Percentiles rank a stretch among this genome's conserved stretches.
These are phyloP conservation scores for Claviceps purpurea DNA, from an alignment of 2,329 filamentous ascomycete species.

Conservation along the genomic window DNA sequence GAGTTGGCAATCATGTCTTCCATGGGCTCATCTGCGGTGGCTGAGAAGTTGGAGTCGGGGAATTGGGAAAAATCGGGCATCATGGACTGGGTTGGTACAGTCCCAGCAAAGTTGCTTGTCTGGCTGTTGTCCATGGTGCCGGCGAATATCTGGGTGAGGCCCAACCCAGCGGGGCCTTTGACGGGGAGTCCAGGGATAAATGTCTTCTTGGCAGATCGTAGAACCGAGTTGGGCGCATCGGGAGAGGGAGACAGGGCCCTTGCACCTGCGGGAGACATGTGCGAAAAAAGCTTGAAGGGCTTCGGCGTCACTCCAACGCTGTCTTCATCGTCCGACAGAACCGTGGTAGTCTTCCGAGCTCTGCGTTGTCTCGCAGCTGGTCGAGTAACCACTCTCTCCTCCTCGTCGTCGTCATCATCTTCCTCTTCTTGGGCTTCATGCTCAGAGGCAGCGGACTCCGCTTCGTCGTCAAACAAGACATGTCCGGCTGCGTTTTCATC, in stretches of 20 bases:
- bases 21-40: constrained; percentile 39
- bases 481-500: constrained; percentile 9
- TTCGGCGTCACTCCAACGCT: constrained; percentile 34
- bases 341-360: constrained; percentile 33
- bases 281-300: constrained; percentile 23
- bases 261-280: constrained; percentile 29
- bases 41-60: constrained; percentile 47
- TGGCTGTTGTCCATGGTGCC: constrained; percentile 62
- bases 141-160: constrained; percentile 80
- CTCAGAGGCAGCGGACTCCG: constrained; percentile 21
- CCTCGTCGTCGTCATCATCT: constrained; percentile 19
- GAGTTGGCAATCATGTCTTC: constrained; percentile 38
- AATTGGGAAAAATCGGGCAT: constrained; percentile 46
- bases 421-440: constrained; percentile 19
- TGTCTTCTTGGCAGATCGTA: constrained; percentile 55
- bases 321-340: constrained; percentile 50
- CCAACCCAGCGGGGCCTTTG: constrained; percentile 48
- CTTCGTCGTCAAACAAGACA: constrained; percentile 25
- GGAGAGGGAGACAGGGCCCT: constrained; percentile 32
- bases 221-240: constrained; percentile 45
- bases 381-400: constrained; percentile 20
- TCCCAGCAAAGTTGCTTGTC: constrained; percentile 11
- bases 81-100: constrained; percentile 28
- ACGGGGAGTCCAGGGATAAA: constrained; percentile 58
- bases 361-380: constrained; percentile 31